phyloP scores from a whole-genome alignment of 495 filamentous ascomycete species.

The Tuber aestivum region DNA sequence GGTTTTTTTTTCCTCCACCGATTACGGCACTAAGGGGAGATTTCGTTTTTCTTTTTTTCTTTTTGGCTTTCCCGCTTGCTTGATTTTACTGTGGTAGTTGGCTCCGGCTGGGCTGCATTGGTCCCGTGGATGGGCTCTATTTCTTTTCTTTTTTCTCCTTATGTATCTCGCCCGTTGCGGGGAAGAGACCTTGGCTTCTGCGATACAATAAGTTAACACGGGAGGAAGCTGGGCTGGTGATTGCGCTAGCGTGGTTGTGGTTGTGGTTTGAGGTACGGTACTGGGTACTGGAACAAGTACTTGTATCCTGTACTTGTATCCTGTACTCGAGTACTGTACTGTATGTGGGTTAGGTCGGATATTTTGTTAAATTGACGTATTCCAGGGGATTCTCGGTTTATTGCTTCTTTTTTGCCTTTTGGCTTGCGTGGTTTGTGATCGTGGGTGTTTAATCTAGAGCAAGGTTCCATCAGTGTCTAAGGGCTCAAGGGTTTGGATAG shows the following conservation, averaged over 20 bases:
- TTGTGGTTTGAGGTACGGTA: not conserved
- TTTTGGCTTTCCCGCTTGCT: not conserved
- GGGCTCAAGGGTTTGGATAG: not conserved
- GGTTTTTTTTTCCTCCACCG: too few relatives aligned
- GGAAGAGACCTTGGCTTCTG: not conserved
- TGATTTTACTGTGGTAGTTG: not conserved
- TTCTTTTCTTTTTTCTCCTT: not conserved
- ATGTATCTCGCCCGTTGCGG: not conserved
- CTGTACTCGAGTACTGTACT: too few relatives aligned
- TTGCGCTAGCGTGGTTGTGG: not conserved
- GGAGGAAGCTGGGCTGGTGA: not conserved
- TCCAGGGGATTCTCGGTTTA: not conserved
- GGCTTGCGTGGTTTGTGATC: not conserved
- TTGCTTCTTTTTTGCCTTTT: not conserved
- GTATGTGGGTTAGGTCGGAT: not conserved
- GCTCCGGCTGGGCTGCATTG: not conserved
- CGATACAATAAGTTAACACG: not conserved
- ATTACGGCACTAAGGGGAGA: too few relatives aligned
- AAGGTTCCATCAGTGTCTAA: not conserved
- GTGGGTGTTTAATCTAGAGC: not conserved
- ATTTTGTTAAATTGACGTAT: not conserved
- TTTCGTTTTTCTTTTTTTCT: slow-evolving; percentile 11
- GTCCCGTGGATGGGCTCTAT: not conserved
- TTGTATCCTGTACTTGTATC: too few relatives aligned
- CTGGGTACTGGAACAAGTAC: not conserved